Evolutionary conservation across 371 early-diverging fungal species (phyloP), one percentile per base, ranked within the genome.

Genomic region (Smittium culicis): DNA sequence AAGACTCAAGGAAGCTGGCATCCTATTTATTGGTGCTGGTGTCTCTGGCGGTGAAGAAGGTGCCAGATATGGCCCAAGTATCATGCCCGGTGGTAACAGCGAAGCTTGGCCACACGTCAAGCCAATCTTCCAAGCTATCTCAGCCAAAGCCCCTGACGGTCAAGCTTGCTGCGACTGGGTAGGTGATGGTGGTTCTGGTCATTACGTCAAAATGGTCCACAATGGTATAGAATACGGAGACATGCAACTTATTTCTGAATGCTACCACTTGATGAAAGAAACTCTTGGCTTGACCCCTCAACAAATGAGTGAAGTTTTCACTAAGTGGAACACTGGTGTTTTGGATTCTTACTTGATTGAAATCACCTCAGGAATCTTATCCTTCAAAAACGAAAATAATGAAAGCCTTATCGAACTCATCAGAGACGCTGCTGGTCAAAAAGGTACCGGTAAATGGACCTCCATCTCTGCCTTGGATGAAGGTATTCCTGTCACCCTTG

Each of bases 121-220:
- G 84, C 83, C 86, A 66, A 94, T 99, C 74, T 93, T 99, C 87
- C 94, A 95, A 79, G 86, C 88, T 57, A 90, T 97, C 71, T 80
- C 98, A 67, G 98, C 96, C 77, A 88, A 87, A 80, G 89, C 90
- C 70, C 82, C 83, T 64, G 85, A 85, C 73, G 87, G 86, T 68
- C 73, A 70, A 1, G 90, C 97, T 58, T 99, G 99, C 88, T 99
- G 99, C 79, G 95, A 95, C 80, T 97, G 98, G 96, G 94, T 99
- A 67, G 99, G 99, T 69, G 90, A 91, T 70, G 87, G 90, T 59
- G 99, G 99, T 57, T 90, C 98, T 35, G 99, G 99, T 34, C 99
- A 99, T 85, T 98, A 96, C 79, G 99, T 99, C 76, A 99, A 99
- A 86, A 99, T 98, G 95, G 98, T 99, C 59, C 99, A 99, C 87